A percentile compares a stretch with the other conserved stretches of the same genome.
These are phyloP conservation scores for Sclerotiophoma versabilis DNA, from an alignment of 2,329 filamentous ascomycete species.

Conservation along the genomic window DNA sequence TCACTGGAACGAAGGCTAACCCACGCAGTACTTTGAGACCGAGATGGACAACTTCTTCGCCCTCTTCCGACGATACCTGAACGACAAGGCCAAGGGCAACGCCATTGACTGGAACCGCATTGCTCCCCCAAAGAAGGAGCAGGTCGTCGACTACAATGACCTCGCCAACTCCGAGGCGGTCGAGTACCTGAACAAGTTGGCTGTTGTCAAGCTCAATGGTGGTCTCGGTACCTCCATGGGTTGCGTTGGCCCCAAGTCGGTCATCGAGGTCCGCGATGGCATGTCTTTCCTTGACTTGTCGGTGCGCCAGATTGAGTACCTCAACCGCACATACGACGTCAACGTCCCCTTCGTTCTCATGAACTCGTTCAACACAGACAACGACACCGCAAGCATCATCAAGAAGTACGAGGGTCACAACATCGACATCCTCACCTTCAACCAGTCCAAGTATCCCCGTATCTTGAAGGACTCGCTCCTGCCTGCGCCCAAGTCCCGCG, in stretches of 20 bases:
- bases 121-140: constrained; percentile 86
- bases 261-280: constrained; percentile 98
- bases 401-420: constrained; percentile 99
- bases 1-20: constrained; percentile 28
- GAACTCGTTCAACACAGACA: constrained; percentile 99
- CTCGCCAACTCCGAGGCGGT: constrained; percentile 90
- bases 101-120: constrained; percentile 97
- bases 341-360: constrained; percentile 99
- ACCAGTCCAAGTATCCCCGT: constrained; percentile 98
- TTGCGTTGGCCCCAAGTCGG: constrained; percentile 98
- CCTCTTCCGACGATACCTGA: constrained; percentile 96
- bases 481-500: constrained; percentile 86
- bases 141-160: constrained; percentile 94
- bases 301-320: constrained; percentile 97
- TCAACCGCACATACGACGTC: constrained; percentile 96
- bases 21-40: constrained; percentile 83
- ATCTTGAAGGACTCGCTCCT: constrained; percentile 98
- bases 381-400: constrained; percentile 98
- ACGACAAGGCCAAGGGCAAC: constrained; percentile 99
- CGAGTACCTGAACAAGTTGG: constrained; percentile 94
- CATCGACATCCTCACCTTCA: constrained; percentile 99
- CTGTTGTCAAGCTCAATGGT: constrained; percentile 98
- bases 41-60: constrained; percentile 99
- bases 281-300: constrained; percentile 99
- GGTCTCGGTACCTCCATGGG: constrained; percentile 99